These are phyloP conservation scores for Aspergillus hancockii DNA, from an alignment of 495 filamentous ascomycete species.

Conservation along the genomic window DNA sequence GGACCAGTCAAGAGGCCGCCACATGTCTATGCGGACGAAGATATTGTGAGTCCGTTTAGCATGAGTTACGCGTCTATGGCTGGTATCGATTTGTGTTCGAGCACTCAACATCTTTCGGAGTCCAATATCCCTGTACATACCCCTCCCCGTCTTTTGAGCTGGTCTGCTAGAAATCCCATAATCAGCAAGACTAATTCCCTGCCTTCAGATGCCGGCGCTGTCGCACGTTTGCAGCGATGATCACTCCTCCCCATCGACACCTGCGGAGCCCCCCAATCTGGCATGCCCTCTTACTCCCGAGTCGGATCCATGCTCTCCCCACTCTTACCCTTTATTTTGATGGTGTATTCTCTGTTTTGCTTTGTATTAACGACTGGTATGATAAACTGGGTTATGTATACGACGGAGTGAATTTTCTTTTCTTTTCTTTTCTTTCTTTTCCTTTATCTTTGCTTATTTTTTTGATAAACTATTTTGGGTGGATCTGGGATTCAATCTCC, in stretches of 20 bases:
- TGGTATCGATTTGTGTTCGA: constrained; percentile 68
- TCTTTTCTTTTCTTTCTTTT: constrained; percentile 12
- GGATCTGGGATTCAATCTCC: neutral
- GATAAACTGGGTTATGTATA: constrained; percentile 13
- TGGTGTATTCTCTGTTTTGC: constrained; percentile 11
- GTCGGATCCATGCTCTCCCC: constrained; percentile 36
- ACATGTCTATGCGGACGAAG: constrained; percentile 54
- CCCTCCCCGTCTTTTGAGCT: constrained; percentile 56
- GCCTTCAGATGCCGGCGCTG: constrained; percentile 77
- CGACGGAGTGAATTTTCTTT: neutral
- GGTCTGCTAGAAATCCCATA: constrained; percentile 24
- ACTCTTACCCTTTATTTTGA: constrained; percentile 21
- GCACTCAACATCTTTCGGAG: constrained; percentile 30
- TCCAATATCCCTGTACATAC: constrained; percentile 44
- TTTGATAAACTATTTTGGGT: neutral
- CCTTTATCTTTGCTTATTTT: constrained; percentile 12
- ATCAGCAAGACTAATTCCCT: constrained; percentile 31
- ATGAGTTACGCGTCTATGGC: constrained; percentile 74
- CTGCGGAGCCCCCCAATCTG: constrained; percentile 37
- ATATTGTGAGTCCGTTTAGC: constrained; percentile 72
- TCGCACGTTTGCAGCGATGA: constrained; percentile 82
- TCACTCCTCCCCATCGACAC: constrained; percentile 55
- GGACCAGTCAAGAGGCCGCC: constrained; percentile 45
- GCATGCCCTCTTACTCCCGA: constrained; percentile 44
- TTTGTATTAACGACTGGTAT: constrained; percentile 15